phyloP scores from a whole-genome alignment of 2,329 filamentous ascomycete genomes.

The Scopulariopsis brevicaulis region DNA sequence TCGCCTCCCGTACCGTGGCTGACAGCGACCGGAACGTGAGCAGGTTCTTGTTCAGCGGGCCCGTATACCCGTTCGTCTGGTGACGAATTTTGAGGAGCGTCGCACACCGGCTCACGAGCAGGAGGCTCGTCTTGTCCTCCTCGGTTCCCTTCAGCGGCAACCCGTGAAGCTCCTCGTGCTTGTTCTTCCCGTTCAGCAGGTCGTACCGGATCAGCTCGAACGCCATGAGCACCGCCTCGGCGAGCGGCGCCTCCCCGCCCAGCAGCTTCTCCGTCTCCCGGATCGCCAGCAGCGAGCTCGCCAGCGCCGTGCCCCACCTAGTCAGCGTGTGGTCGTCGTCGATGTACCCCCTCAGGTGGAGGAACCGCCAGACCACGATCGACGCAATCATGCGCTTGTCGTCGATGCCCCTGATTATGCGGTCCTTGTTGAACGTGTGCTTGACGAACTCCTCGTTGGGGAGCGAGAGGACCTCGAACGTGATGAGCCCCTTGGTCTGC shows the following conservation, averaged over 20 bases:
- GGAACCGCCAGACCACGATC: conserved; percentile 77
- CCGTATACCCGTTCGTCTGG: conserved; percentile 80
- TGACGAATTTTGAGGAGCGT: conserved; percentile 76
- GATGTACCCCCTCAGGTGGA: conserved; percentile 81
- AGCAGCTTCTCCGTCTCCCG: conserved; percentile 37
- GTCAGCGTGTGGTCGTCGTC: conserved; percentile 64
- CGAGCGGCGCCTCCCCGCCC: conserved; percentile 32
- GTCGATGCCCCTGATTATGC: conserved; percentile 49
- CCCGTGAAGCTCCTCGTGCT: conserved; percentile 41
- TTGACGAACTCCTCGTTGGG: conserved; percentile 58
- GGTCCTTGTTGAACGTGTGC: conserved; percentile 52
- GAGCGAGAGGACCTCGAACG: conserved; percentile 56
- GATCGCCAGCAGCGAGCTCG: conserved; percentile 53
- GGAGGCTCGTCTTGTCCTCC: conserved; percentile 65
- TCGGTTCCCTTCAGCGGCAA: conserved; percentile 46
- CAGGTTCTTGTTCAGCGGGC: conserved; percentile 81
- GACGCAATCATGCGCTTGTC: conserved; percentile 53
- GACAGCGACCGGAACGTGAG: conserved; percentile 79
- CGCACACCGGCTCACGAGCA: conserved; percentile 78
- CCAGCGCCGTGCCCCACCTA: conserved; percentile 70
- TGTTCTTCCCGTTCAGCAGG: conserved; percentile 60
- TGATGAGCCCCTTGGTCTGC: conserved; percentile 27
- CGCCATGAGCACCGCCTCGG: conserved; percentile 67
- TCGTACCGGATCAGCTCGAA: conserved; percentile 76
- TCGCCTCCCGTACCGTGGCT: conserved; percentile 63